Conservation (phyloP, 2,329 filamentous ascomycete genomes). For the Penicillium sclerotigenum region DNA sequence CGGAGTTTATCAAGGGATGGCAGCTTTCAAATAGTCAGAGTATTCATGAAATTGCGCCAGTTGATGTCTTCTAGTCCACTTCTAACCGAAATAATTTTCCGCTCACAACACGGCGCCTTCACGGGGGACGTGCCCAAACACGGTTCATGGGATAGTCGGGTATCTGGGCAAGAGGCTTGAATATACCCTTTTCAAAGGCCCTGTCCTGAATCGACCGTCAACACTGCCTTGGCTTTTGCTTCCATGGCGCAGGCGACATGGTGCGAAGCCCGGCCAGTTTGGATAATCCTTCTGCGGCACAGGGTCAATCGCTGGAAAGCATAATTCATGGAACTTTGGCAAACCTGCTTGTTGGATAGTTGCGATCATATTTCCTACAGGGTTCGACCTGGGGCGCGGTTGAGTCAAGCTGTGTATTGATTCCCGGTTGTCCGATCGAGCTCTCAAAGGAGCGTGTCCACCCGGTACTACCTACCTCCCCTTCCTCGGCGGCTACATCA, state of each 20-base stretch:
- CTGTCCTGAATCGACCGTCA: background rate
- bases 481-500: no score
- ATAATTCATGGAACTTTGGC: background rate
- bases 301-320: background rate
- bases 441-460: no score
- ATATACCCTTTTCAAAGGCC: background rate
- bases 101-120: background rate
- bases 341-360: background rate
- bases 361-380: background rate
- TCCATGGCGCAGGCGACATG: background rate
- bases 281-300: background rate
- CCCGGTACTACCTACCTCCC: no score
- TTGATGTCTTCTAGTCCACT: background rate
- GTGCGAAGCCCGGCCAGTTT: background rate
- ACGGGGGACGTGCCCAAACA: background rate
- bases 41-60: no score
- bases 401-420: no score
- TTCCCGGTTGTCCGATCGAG: no score
- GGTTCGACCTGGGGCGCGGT: background rate
- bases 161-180: background rate
- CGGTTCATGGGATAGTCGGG: background rate
- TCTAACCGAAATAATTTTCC: no score
- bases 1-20: conserved; percentile 36
- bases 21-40: background rate
- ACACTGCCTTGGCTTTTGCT: background rate